Base-by-base conservation (phyloP, 768 basidiomycete genomes). In the Mycena rebaudengoi region DNA sequence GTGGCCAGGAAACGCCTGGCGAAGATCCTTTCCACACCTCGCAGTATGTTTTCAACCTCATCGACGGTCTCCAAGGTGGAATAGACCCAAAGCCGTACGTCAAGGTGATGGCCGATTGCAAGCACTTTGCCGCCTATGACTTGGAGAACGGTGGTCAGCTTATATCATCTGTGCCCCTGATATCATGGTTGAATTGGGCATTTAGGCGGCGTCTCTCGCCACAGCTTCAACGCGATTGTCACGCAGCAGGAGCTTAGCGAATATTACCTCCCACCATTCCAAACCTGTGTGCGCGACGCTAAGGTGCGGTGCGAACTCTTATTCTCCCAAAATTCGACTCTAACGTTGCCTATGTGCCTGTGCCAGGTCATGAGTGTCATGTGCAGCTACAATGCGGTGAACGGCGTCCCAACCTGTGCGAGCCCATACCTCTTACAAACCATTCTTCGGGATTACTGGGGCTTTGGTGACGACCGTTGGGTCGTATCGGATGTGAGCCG, bases 381-480 rank as follows among this genome's bases (percentile, higher is more conserved):
- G 86, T 88, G 86, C 77, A 84, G 83, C 64, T 88, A 88, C 69
- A 88, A 88, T 63, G 82, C 86, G 11, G 85, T 88, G 20, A 87
- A 88, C 61, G 87, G 87, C 3, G 72, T 88, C 29, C 86, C 87
- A 5, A 78, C 83, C 1, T 88, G 87, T 67, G 86, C 85, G 21
- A 82, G 79, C 67, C 76, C 80, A 1, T 87, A 82, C 67, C 76
- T 88, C 28, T 75, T 88, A 30, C 85, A 87, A 68, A 76, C 76
- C 29, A 70, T 88, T 25, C 70, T 86, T 23, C 78, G 86, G 18
- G 85, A 85, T 55, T 73, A 75, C 46, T 87, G 83, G 81, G 82
- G 81, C 13, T 85, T 86, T 64, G 74, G 80, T 53, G 79, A 83
- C 48, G 80, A 84, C 39, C 72, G 85, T 44, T 87, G 85, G 85